Conservation (phyloP, 495 filamentous ascomycete species). For the Penicillium samsonianum region DNA sequence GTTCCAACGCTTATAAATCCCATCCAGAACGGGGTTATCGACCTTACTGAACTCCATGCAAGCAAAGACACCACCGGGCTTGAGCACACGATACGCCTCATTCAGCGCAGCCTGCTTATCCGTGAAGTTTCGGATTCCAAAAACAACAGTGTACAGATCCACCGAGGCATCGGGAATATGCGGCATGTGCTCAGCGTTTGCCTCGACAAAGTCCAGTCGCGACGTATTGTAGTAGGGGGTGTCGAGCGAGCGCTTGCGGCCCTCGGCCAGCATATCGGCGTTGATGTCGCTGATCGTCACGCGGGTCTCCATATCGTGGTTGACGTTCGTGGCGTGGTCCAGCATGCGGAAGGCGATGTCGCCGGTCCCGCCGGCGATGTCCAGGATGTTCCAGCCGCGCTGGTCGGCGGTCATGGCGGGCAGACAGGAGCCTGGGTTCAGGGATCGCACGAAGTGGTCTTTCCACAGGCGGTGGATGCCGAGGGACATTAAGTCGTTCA, state of each 20-base stretch:
- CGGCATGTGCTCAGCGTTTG: slow-evolving; percentile 81
- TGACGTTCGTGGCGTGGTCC: slow-evolving; percentile 80
- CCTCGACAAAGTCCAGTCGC: slow-evolving; percentile 77
- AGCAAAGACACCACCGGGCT: slow-evolving; percentile 93
- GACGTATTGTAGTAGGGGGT: slow-evolving; percentile 58
- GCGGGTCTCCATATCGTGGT: slow-evolving; percentile 72
- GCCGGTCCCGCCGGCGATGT: slow-evolving; percentile 95
- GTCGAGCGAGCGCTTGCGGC: slow-evolving; percentile 67
- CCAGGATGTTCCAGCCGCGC: slow-evolving; percentile 78
- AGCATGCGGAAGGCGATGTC: slow-evolving; percentile 98
- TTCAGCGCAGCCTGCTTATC: slow-evolving; percentile 75
- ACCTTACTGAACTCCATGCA: slow-evolving; percentile 95
- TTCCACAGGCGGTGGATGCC: slow-evolving; percentile 98
- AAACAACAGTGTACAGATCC: slow-evolving; percentile 96
- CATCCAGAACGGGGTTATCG: slow-evolving; percentile 69
- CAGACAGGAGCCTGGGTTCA: slow-evolving; percentile 81
- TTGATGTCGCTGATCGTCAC: slow-evolving; percentile 97
- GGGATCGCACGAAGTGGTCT: slow-evolving; percentile 90
- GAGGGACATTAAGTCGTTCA: slow-evolving; percentile 99
- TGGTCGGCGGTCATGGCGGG: slow-evolving; percentile 41
- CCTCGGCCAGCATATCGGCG: slow-evolving; percentile 87
- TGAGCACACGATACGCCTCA: slow-evolving; percentile 84
- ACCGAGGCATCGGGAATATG: slow-evolving; percentile 63
- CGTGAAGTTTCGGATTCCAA: slow-evolving; percentile 96
- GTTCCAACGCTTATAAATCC: slow-evolving; percentile 93